Conservation (phyloP, 2,329 filamentous ascomycete species). For the Eurotiales sp. region DNA sequence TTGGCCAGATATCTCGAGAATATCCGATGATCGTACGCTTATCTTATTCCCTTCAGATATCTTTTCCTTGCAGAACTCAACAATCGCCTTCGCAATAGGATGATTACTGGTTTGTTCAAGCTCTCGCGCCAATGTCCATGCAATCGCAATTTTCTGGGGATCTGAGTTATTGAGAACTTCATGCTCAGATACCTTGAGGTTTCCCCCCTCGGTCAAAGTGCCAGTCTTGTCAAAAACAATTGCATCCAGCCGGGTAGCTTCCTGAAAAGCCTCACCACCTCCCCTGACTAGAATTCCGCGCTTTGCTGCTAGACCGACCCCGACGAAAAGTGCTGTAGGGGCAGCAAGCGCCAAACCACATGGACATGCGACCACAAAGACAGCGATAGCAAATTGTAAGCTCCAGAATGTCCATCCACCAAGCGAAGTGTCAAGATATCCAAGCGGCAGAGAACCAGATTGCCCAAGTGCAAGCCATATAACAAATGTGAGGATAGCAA, state of each 20-base stretch:
- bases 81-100: constrained; percentile 55
- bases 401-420: constrained; percentile 52
- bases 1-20: constrained; percentile 56
- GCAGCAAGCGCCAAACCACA: constrained; percentile 82
- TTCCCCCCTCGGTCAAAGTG: constrained; percentile 67
- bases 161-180: constrained; percentile 34
- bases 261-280: constrained; percentile 80
- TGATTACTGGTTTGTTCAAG: constrained; percentile 60
- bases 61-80: constrained; percentile 43
- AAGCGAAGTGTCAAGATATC: constrained; percentile 50
- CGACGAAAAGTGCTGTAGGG: constrained; percentile 81
- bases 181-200: constrained; percentile 54
- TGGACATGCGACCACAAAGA: constrained; percentile 83
- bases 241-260: constrained; percentile 71
- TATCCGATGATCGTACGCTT: constrained; percentile 31
- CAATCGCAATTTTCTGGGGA: constrained; percentile 30
- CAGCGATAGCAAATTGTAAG: constrained; percentile 68
- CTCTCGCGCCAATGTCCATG: constrained; percentile 46
- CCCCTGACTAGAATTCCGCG: constrained; percentile 79
- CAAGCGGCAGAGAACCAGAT: constrained; percentile 42
- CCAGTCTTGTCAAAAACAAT: constrained; percentile 89
- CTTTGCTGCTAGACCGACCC: constrained; percentile 73
- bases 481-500: constrained; percentile 46
- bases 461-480: constrained; percentile 45
- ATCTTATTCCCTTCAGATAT: constrained; percentile 3